These are phyloP conservation scores for Bipolaris sorokiniana DNA, from an alignment of 2,329 filamentous ascomycete genomes.

Conservation along the genomic window DNA sequence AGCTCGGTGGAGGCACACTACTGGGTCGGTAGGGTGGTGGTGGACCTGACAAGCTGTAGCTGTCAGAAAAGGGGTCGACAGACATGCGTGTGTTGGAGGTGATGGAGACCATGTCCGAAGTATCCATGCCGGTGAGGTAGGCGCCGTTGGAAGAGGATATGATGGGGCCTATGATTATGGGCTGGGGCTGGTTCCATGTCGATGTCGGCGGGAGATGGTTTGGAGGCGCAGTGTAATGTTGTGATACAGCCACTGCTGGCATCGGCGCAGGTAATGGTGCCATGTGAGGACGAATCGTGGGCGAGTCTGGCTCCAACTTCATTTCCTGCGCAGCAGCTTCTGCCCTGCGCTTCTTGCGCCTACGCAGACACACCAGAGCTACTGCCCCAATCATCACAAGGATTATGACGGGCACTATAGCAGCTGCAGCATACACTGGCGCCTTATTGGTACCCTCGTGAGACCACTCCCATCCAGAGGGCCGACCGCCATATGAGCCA, in stretches of 20 bases:
- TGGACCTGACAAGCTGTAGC: constrained; percentile 37
- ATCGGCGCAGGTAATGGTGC: constrained; percentile 24
- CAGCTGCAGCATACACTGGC: constrained; percentile 34
- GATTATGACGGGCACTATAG: constrained; percentile 31
- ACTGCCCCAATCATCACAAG: constrained; percentile 33
- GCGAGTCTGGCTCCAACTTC: constrained; percentile 29
- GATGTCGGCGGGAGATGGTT: constrained; percentile 27
- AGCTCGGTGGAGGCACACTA: constrained; percentile 38
- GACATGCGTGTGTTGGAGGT: constrained; percentile 30
- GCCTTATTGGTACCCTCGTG: constrained; percentile 16
- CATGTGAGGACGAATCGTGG: constrained; percentile 24
- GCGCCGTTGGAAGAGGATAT: constrained; percentile 37
- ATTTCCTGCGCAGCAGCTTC: constrained; percentile 29
- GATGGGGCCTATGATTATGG: constrained; percentile 47
- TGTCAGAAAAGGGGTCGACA: constrained; percentile 42
- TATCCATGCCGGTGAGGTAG: constrained; percentile 49
- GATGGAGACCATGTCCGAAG: constrained; percentile 45
- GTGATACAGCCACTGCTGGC: constrained; percentile 8
- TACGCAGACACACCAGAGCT: constrained; percentile 38
- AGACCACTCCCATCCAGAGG: constrained; percentile 3
- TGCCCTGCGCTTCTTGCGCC: constrained; percentile 34
- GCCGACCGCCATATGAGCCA: not conserved
- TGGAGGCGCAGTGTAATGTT: constrained; percentile 23
- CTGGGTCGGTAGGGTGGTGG: constrained; percentile 48
- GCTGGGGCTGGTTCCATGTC: constrained; percentile 25